phyloP scores from a whole-genome alignment of 2,329 filamentous ascomycete species.

The Nectriaceae sp. region DNA sequence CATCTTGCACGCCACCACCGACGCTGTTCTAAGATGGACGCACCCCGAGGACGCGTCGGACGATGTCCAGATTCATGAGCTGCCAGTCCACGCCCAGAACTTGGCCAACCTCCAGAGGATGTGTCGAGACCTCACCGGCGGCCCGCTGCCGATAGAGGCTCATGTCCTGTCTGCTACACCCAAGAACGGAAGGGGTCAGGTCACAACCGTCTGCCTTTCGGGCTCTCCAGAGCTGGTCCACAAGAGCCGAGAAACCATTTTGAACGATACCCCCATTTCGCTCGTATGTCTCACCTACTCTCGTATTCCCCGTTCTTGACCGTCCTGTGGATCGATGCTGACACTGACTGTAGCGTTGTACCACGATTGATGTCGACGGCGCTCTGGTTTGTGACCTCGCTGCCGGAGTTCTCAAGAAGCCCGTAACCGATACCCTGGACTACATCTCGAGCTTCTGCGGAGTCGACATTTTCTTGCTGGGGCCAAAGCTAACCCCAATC shows the following conservation, averaged over 20 bases:
- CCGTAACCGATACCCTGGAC: conserved; percentile 83
- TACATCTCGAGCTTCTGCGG: conserved; percentile 85
- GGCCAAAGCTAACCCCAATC: conserved; percentile 82
- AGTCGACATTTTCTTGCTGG: conserved; percentile 94
- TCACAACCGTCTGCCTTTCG: conserved; percentile 89
- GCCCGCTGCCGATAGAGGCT: conserved; percentile 73
- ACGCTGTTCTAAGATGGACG: conserved; percentile 89
- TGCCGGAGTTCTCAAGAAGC: conserved; percentile 68
- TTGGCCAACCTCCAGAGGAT: conserved; percentile 76
- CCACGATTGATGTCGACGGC: conserved; percentile 90
- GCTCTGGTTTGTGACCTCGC: conserved; percentile 79
- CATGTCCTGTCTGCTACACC: conserved; percentile 81
- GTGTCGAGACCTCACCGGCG: conserved; percentile 79
- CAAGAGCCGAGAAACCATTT: conserved; percentile 83
- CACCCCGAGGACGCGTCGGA: conserved; percentile 86
- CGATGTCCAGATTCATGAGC: conserved; percentile 79
- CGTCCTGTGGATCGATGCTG: conserved; percentile 7
- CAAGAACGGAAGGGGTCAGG: conserved; percentile 67
- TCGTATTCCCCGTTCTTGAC: neutral
- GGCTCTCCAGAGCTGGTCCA: conserved; percentile 86
- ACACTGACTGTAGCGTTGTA: conserved; percentile 68
- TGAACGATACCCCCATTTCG: conserved; percentile 90
- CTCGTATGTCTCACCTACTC: conserved; percentile 65
- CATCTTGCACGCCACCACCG: conserved; percentile 87
- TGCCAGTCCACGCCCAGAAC: conserved; percentile 91